These are phyloP conservation scores for Trichosporon sp. DNA, from an alignment of 1,284 basidiomycete genomes.

Conservation along the genomic window DNA sequence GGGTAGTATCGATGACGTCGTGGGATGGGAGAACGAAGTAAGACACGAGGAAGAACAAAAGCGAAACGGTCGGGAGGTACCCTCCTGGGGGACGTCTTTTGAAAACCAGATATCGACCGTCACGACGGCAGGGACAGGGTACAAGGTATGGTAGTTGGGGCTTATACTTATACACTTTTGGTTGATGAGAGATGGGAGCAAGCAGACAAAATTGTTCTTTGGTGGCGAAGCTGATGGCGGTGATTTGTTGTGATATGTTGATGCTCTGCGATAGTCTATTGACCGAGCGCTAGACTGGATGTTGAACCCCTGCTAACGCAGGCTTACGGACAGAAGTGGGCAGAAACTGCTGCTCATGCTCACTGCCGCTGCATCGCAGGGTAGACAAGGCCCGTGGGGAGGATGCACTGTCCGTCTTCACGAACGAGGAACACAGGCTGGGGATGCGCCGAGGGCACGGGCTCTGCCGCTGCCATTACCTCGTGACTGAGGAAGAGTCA, in stretches of 20 bases:
- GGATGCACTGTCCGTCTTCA: conserved; percentile 75
- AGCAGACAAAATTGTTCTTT: not conserved
- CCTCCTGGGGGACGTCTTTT: not conserved
- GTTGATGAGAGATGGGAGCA: not conserved
- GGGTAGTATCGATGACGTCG: not conserved
- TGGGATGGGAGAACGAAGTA: not conserved
- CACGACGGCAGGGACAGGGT: not conserved
- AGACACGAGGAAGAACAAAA: not conserved
- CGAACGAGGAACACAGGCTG: conserved; percentile 75
- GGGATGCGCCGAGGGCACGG: conserved; percentile 51
- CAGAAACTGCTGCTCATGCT: not conserved
- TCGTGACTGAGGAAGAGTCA: conserved; percentile 45
- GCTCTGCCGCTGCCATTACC: conserved; percentile 55
- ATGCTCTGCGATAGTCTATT: not conserved
- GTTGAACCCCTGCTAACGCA: not conserved
- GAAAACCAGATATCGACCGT: not conserved
- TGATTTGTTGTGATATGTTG: not conserved
- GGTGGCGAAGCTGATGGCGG: not conserved
- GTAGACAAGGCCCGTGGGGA: conserved; percentile 82
- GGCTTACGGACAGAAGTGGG: too few relatives aligned
- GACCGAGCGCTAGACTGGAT: not conserved
- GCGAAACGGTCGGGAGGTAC: not conserved
- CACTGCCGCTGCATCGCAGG: conserved; percentile 46
- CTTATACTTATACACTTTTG: not conserved
- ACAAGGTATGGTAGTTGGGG: not conserved